Evolutionary conservation across 1,284 basidiomycete species (phyloP).

Genomic region (Inonotus obliquus): DNA sequence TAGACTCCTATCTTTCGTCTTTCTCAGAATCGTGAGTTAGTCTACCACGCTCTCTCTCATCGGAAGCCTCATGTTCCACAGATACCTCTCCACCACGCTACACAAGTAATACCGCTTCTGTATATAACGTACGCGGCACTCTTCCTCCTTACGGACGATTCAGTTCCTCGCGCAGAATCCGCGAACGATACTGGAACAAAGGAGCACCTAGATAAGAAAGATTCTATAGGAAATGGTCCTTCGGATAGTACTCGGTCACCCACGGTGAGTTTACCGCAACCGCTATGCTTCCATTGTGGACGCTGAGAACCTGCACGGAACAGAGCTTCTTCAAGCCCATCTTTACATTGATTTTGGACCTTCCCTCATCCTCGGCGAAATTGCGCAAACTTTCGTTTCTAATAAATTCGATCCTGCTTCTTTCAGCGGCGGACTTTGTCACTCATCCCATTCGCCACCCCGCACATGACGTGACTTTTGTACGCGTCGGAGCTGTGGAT

Average conservation of each 20-base stretch:
- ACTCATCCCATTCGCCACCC: slow-evolving; percentile 48
- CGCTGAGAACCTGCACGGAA: slow-evolving; percentile 2
- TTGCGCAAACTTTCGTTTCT: slow-evolving; percentile 32
- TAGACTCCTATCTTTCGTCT: slow-evolving; percentile 36
- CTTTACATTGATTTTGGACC: slow-evolving; percentile 18
- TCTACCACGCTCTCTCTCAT: background rate
- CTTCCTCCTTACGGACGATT: background rate
- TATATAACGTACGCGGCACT: background rate
- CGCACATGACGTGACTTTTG: slow-evolving; percentile 53
- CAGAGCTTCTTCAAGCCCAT: slow-evolving; percentile 20
- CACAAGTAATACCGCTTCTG: background rate
- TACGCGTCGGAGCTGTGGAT: slow-evolving; percentile 64
- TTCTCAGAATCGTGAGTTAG: slow-evolving; percentile 35
- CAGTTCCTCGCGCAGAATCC: background rate
- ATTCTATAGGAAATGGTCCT: background rate
- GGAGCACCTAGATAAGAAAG: background rate
- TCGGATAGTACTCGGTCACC: background rate
- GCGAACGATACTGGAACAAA: background rate
- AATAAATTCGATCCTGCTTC: slow-evolving; percentile 49
- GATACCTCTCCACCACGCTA: background rate
- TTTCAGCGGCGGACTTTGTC: slow-evolving; percentile 48
- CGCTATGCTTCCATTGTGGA: background rate
- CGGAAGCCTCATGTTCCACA: background rate
- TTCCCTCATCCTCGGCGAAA: slow-evolving; percentile 44
- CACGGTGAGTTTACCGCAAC: background rate